phyloP scores from a whole-genome alignment of 108 stramenopile genomes.

The Skeletonema grethae region DNA sequence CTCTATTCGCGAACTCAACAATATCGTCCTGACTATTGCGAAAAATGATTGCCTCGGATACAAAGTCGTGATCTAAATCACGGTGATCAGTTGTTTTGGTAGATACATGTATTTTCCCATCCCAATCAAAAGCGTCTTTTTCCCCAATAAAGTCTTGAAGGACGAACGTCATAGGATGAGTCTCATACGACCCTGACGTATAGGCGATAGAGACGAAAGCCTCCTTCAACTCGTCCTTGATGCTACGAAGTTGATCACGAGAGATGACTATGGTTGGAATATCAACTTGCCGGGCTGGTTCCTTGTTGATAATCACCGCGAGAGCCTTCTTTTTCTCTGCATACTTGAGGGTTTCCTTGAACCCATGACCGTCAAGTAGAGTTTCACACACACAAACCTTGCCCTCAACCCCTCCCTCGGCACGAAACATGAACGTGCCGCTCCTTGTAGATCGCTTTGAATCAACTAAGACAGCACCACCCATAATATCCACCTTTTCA shows the following conservation, averaged over 20 bases:
- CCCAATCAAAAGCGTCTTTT: not conserved
- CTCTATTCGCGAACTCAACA: not conserved
- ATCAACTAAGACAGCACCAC: not conserved
- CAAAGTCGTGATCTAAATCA: not conserved
- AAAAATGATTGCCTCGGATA: not conserved
- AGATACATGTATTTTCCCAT: not conserved
- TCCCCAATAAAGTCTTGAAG: not conserved
- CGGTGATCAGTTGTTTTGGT: not conserved
- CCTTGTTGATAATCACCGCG: not conserved
- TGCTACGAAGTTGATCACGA: not conserved
- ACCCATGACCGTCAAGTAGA: not conserved
- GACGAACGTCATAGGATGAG: not conserved
- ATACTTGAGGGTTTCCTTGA: not conserved
- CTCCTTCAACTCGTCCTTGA: not conserved
- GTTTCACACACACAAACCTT: constrained; percentile 4
- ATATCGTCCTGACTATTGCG: not conserved
- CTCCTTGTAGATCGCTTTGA: not conserved
- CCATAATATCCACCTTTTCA: not conserved
- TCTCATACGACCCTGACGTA: not conserved
- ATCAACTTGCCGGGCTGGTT: not conserved
- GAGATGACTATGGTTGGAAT: constrained; percentile 1
- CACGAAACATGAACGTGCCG: not conserved
- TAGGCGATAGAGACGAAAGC: not conserved
- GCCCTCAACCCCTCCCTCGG: not conserved
- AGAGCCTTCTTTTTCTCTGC: not conserved